Conservation (phyloP, 1,284 basidiomycete species). For the Ganoderma sp. region DNA sequence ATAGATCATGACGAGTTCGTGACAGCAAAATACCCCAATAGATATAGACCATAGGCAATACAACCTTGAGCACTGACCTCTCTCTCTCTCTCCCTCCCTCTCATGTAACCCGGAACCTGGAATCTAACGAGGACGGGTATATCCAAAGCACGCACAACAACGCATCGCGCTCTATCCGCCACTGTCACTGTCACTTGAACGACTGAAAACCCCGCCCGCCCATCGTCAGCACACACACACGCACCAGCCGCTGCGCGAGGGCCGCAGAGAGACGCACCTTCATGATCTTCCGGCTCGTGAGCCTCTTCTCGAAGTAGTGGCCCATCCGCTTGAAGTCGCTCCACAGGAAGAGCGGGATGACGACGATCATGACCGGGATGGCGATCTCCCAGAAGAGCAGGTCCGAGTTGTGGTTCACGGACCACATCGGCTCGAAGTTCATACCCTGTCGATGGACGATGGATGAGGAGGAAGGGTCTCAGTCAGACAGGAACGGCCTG, state of each 20-base stretch:
- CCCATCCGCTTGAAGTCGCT: slow-evolving; percentile 54
- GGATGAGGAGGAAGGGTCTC: slow-evolving; percentile 11
- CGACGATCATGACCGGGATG: slow-evolving; percentile 61
- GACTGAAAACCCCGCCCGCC: neutral
- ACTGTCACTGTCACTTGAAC: neutral
- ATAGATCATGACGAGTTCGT: neutral
- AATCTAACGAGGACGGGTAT: neutral
- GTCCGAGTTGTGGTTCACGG: slow-evolving; percentile 55
- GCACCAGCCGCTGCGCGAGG: neutral
- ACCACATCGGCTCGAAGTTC: slow-evolving; percentile 67
- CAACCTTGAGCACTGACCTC: neutral
- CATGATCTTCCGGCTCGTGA: slow-evolving; percentile 36
- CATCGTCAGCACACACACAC: neutral
- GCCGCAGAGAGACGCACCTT: slow-evolving; percentile 32
- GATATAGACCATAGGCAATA: neutral
- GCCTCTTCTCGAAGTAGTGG: slow-evolving; percentile 53
- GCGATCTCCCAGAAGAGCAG: slow-evolving; percentile 72
- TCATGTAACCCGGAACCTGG: too few species aligned
- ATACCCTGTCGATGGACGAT: slow-evolving; percentile 51
- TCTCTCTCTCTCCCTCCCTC: neutral
- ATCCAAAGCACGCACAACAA: neutral
- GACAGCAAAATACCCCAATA: neutral
- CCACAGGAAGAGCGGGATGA: slow-evolving; percentile 61
- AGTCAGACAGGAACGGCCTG: neutral
- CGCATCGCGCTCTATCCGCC: neutral